These are phyloP conservation scores for Pythium dissimile DNA, from an alignment of 352 stramenopile species.

Conservation along the genomic window DNA sequence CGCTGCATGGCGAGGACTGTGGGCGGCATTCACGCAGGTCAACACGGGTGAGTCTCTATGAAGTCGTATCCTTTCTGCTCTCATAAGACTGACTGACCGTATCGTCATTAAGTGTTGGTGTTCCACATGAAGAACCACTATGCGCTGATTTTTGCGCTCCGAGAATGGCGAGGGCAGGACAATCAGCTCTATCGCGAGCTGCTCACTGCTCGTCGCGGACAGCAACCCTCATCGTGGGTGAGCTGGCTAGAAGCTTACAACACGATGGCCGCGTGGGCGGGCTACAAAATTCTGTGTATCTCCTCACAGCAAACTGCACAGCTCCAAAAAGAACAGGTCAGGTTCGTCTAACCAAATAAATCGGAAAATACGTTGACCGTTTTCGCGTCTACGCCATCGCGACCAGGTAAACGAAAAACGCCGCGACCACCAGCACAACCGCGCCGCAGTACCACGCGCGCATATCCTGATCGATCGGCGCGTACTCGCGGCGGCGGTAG, in stretches of 20 bases:
- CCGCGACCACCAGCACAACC: conserved; percentile 52
- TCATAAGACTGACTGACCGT: not conserved
- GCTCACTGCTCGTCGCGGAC: conserved; percentile 57
- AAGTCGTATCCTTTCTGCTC: not conserved
- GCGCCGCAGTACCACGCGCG: conserved; percentile 59
- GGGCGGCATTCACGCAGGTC: conserved; percentile 9
- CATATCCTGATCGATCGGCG: conserved; percentile 52
- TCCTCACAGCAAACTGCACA: conserved; percentile 2
- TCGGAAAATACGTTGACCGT: too few relatives aligned
- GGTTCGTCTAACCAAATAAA: too few relatives aligned
- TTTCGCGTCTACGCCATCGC: conserved; percentile 32
- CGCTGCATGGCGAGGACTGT: conserved; percentile 20
- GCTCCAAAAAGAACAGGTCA: too few relatives aligned
- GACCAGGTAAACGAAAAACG: conserved; percentile 72
- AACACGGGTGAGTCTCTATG: not conserved
- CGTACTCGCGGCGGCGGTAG: conserved; percentile 69
- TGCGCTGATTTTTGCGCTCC: conserved; percentile 59
- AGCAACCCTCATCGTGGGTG: conserved; percentile 60
- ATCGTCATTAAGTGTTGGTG: conserved; percentile 27
- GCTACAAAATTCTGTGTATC: conserved; percentile 59
- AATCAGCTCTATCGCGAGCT: conserved; percentile 27
- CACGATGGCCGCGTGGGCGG: conserved; percentile 54
- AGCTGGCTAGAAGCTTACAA: conserved; percentile 45
- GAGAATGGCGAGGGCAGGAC: conserved; percentile 35
- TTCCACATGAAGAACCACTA: conserved; percentile 85